Evolutionary conservation across 306 rosid species (phyloP), one percentile per base, ranked within the genome.

Genomic region (Nissolia schottii): DNA sequence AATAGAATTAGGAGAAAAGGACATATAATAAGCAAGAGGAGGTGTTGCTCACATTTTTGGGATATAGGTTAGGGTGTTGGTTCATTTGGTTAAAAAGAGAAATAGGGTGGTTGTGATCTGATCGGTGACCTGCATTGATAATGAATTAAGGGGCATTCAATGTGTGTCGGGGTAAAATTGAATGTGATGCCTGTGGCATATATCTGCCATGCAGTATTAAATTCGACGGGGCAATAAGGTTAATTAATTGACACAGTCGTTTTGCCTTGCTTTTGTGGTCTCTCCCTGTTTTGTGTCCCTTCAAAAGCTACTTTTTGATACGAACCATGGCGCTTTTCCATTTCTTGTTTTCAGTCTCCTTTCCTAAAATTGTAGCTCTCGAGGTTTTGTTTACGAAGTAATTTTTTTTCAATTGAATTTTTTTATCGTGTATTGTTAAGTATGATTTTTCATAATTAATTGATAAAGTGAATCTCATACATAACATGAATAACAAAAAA

Each of bases 301-400:
- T 35, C 40, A 38, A 77, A 70, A 62, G 7, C 58, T 27, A 70
- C 72, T 6, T 78, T 70, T 53, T 50, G 11, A 56, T 61, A 22
- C 23, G 12, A 40, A 53, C 70, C 45, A 49, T 51, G 31, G 65
- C n/a, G 46, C 28, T 69, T 70, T 67, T n/a, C 76, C 64, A 5
- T 69, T n/a, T 77, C 71, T 35, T 70, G 54, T 48, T 37, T 67
- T 37, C n/a, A 50, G 63, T 69, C 81, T 37, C 71, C 76, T 49
- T 48, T 70, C 55, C 55, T 28, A 16, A 14, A 10, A 22, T 41
- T 53, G 65, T 68, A 49, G 51, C 35, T 60, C 68, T 69, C 75
- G 70, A 77, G 76, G 76, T 5, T 31, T 59, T 20, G n/a, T n/a
- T n/a, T n/a, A n/a, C n/a, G n/a, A n/a, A n/a, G n/a, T n/a, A n/a